A percentile compares a stretch with the other conserved stretches of the same genome.
phyloP scores from a whole-genome alignment of 2,329 filamentous ascomycete genomes.

The Phaeosphaeriaceae sp. region DNA sequence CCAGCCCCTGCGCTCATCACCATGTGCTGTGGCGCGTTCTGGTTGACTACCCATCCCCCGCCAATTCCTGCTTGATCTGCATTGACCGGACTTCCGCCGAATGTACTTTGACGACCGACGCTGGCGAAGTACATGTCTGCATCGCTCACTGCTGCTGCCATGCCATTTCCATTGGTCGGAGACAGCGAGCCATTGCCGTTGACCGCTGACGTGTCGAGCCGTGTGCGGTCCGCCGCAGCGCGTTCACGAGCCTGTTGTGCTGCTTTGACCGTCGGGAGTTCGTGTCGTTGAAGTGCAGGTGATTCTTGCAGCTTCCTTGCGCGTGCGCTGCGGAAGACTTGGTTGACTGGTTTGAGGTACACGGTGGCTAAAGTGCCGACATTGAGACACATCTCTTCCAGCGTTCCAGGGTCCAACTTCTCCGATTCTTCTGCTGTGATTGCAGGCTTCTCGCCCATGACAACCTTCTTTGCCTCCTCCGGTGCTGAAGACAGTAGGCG shows the following conservation, averaged over 20 bases:
- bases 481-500: conserved; percentile 92
- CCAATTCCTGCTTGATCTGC: conserved; percentile 35
- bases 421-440: conserved; percentile 92
- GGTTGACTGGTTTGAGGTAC: conserved; percentile 96
- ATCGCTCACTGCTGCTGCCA: conserved; percentile 77
- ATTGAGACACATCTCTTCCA: conserved; percentile 97
- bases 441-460: conserved; percentile 96
- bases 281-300: conserved; percentile 81
- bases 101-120: conserved; percentile 45
- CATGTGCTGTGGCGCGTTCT: conserved; percentile 41
- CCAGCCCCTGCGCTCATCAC: conserved; percentile 36
- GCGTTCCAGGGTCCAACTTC: conserved; percentile 85
- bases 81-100: conserved; percentile 43
- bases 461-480: conserved; percentile 80
- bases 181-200: conserved; percentile 34
- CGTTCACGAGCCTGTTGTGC: conserved; percentile 42
- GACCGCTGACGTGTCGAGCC: conserved; percentile 35
- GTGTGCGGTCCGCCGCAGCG: conserved; percentile 37
- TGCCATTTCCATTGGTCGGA: conserved; percentile 51
- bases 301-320: conserved; percentile 80
- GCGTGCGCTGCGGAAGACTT: conserved; percentile 90
- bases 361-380: conserved; percentile 96
- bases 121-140: conserved; percentile 90
- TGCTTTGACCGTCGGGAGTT: conserved; percentile 65
- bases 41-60: conserved; percentile 47